phyloP scores from a whole-genome alignment of 75 land plant species.

The Pseudotsuga menziesii region DNA sequence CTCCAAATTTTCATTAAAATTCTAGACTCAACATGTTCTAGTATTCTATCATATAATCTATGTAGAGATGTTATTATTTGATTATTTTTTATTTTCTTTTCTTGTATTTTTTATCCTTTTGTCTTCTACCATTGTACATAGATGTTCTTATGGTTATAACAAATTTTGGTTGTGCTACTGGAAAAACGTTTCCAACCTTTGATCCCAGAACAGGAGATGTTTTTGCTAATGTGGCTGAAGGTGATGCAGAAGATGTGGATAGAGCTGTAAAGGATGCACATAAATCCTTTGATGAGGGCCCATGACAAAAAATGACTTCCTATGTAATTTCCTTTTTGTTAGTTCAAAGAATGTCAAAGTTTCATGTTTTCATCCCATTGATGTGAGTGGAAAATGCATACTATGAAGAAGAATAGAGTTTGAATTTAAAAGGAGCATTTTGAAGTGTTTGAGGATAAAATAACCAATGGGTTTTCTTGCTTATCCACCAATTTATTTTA shows the following conservation, averaged over 20 bases:
- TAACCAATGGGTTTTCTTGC: background rate
- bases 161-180: slow-evolving; percentile 20
- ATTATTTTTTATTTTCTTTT: background rate
- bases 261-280: slow-evolving; percentile 74
- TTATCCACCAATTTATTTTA: background rate
- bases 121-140: background rate
- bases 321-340: slow-evolving; percentile 45
- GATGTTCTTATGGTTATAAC: slow-evolving; percentile 1
- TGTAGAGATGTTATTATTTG: background rate
- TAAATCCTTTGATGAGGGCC: slow-evolving; percentile 76
- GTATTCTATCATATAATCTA: background rate
- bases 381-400: background rate
- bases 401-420: background rate
- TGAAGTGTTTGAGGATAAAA: background rate
- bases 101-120: background rate
- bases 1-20: background rate
- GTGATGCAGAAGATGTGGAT: slow-evolving; percentile 55
- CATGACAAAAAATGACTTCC: slow-evolving; percentile 78
- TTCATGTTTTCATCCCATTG: background rate
- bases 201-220: slow-evolving; percentile 69
- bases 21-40: no score
- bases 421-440: background rate
- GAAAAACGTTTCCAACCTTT: slow-evolving; percentile 61
- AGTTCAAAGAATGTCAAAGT: background rate
- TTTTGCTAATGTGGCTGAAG: slow-evolving; percentile 68